phyloP scores from a whole-genome alignment of 768 basidiomycete species.

The Glaciozyma antarctica region DNA sequence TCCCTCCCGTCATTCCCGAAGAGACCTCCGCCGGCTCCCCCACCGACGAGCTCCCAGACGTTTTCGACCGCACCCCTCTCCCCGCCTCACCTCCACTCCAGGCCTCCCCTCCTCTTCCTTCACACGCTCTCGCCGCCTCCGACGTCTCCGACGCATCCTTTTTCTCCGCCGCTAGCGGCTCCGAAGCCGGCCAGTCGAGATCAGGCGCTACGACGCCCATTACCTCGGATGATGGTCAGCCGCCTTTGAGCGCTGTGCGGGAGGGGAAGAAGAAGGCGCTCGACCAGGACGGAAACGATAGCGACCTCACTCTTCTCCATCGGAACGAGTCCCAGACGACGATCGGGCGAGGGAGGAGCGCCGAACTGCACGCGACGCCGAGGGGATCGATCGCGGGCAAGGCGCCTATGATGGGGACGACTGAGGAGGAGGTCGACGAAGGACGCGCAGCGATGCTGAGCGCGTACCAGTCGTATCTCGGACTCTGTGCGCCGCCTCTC shows the following conservation, averaged over 20 bases:
- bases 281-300: neutral
- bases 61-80: neutral
- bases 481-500: constrained; percentile 4
- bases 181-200: neutral
- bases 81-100: neutral
- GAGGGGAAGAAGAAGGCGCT: neutral
- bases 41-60: neutral
- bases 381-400: neutral
- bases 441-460: neutral
- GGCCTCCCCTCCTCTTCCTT: neutral
- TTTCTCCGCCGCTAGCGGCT: neutral
- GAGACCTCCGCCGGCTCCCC: neutral
- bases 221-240: neutral
- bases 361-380: neutral
- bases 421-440: neutral
- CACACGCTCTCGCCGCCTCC: neutral
- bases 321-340: constrained; percentile 39
- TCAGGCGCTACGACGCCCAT: constrained; percentile 1
- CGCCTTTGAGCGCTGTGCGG: neutral
- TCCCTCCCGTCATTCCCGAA: constrained; percentile 13
- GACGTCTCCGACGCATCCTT: neutral
- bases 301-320: constrained; percentile 27
- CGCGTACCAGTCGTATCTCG: neutral
- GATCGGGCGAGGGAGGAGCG: constrained; percentile 31
- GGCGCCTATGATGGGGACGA: neutral